phyloP scores from a whole-genome alignment of 768 basidiomycete genomes.

The Chlorophyllum brunneum region DNA sequence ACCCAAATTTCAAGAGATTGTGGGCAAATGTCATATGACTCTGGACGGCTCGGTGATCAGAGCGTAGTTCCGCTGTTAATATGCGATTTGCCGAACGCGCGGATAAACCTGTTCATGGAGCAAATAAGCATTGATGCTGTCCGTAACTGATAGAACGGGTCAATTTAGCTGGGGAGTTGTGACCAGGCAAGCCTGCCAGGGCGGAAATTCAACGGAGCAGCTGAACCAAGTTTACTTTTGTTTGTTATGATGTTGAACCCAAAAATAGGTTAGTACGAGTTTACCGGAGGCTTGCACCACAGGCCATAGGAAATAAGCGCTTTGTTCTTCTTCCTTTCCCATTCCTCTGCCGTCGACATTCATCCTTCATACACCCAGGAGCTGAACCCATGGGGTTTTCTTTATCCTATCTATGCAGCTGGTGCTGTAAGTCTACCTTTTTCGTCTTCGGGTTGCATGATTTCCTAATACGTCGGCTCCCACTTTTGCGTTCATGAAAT shows the following conservation, averaged over 20 bases:
- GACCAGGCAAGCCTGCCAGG: too few relatives aligned
- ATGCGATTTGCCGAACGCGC: too few relatives aligned
- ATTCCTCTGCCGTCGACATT: not conserved
- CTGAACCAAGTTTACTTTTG: not conserved
- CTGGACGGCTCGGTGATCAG: too few relatives aligned
- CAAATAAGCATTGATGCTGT: too few relatives aligned
- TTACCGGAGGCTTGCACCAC: not conserved
- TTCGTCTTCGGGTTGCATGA: not conserved
- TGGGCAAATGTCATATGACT: too few relatives aligned
- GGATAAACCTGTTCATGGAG: too few relatives aligned
- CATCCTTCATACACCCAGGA: not conserved
- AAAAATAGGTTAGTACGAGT: slow-evolving; percentile 4
- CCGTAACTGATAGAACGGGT: too few relatives aligned
- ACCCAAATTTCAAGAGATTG: too few relatives aligned
- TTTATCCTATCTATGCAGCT: not conserved
- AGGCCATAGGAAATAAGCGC: too few relatives aligned
- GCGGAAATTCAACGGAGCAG: not conserved
- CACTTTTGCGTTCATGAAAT: not conserved
- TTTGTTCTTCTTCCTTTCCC: not conserved
- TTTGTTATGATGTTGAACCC: not conserved
- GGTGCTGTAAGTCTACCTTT: slow-evolving; percentile 11
- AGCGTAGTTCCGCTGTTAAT: too few relatives aligned
- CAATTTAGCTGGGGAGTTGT: too few relatives aligned
- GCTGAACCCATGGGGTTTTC: not conserved
- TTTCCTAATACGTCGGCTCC: slow-evolving; percentile 5